Evolutionary conservation across 2,329 filamentous ascomycete species (phyloP), one percentile per base, ranked within the genome.

Genomic region (Alternaria angustiovoidea): DNA sequence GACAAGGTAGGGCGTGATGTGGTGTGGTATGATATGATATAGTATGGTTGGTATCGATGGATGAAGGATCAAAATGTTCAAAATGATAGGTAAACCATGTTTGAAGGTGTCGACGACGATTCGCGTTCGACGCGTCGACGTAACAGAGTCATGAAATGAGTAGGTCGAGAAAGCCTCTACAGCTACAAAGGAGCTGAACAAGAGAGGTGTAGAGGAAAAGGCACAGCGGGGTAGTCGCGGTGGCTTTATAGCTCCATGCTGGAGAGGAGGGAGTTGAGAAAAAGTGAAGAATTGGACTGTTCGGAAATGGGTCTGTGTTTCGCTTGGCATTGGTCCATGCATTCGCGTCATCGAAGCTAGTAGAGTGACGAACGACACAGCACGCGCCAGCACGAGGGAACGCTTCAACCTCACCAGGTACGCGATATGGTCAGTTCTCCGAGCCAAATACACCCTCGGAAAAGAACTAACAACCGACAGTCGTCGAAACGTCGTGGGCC

Each of bases 401-500:
- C 18, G 32, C 34, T 26, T 36, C 46, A n/a, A 49, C 20, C 18
- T 22, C 51, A 20, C 22, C 11, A 24, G 52, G 9, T n/a, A 36
- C 36, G 56, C 49, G 62, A 36, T 24, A 74, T 73, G 71, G 70
- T 72, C 54, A 55, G 66, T 54, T 11, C 16, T 6, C 12, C 4
- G 16, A 16, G 20, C 5, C 34, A 7, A n/a, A 38, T 12, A 2
- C 7, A 4, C 12, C 3, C 24, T 2, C 1, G 20, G 14, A 22
- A 8, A 30, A 14, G 16, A 43, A 16, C 54, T 64, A n/a, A 68
- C 8, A 36, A 28, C 12, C 7, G 16, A 22, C 36, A 78, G 76
- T 73, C 75, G 16, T 67, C 73, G 20, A 77, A 71, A 56, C 74
- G 75, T 42, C 70, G 69, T 56, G 67, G 70, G 28, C 54, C 66